These are phyloP conservation scores for Lagerstroemia speciosa DNA, from an alignment of 345 rosid species.

Conservation along the genomic window DNA sequence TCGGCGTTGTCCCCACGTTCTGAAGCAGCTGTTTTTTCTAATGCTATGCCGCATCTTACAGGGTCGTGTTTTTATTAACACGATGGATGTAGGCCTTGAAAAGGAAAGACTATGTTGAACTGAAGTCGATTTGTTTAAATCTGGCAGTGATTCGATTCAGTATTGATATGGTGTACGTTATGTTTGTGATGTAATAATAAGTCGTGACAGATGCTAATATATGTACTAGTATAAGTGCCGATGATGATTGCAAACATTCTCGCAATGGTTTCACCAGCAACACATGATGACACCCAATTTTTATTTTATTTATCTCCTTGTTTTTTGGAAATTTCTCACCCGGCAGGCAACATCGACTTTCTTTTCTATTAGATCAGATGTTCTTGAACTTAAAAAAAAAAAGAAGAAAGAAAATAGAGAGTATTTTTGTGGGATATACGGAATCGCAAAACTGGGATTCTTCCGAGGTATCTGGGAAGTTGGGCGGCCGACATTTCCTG, in stretches of 20 bases:
- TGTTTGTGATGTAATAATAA: neutral
- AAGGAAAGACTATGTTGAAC: neutral
- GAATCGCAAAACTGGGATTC: neutral
- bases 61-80: neutral
- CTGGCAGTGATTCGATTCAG: neutral
- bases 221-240: neutral
- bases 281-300: no score
- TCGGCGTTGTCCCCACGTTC: constrained; percentile 32
- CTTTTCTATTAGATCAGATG: no score
- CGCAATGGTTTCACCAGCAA: no score
- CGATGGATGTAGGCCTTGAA: neutral
- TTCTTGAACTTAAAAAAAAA: no score
- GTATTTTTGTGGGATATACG: neutral
- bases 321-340: no score
- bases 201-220: neutral
- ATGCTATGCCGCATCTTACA: neutral
- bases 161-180: neutral
- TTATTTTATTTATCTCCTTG: no score
- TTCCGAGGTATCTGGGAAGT: neutral
- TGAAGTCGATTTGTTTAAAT: neutral
- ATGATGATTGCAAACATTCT: neutral
- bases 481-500: neutral
- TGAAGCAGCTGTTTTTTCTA: neutral
- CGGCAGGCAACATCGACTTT: no score
- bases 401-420: no score